Evolutionary conservation across 2,329 filamentous ascomycete genomes (phyloP).

Genomic region (Colletotrichum neosansevieriae): DNA sequence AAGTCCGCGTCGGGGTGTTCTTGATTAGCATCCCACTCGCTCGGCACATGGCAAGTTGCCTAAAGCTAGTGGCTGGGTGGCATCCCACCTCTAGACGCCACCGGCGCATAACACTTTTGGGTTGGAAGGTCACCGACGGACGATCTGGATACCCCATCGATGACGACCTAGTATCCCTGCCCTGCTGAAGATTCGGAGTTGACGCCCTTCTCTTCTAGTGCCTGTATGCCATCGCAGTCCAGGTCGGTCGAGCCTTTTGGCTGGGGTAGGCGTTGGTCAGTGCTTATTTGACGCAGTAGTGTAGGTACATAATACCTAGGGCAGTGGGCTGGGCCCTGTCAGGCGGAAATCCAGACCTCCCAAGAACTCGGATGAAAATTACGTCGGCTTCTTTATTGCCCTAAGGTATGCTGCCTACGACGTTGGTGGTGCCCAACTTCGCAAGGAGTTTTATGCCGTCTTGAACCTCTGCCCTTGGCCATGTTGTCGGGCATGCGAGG

Average conservation of each 20-base stretch:
- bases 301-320: too few relatives aligned
- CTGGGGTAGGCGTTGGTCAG: constrained; percentile 20
- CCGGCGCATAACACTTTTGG: constrained; percentile 1
- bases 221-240: neutral
- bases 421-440: constrained; percentile 4
- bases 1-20: constrained; percentile 2
- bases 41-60: constrained; percentile 30
- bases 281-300: constrained; percentile 13
- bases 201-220: constrained; percentile 11
- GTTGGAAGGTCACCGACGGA: constrained; percentile 7
- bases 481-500: constrained; percentile 33
- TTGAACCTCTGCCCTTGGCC: constrained; percentile 21
- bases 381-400: constrained; percentile 21
- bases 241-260: constrained; percentile 10
- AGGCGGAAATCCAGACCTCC: constrained; percentile 26
- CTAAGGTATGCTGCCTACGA: constrained; percentile 21
- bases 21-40: constrained; percentile 19
- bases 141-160: constrained; percentile 19
- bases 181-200: neutral
- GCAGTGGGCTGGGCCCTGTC: constrained; percentile 29
- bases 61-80: constrained; percentile 19
- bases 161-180: neutral
- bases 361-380: constrained; percentile 28
- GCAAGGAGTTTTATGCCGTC: constrained; percentile 3
- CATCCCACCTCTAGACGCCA: constrained; percentile 27